These are phyloP conservation scores for Dispira simplex DNA, from an alignment of 192 early-diverging fungal genomes.

Conservation along the genomic window DNA sequence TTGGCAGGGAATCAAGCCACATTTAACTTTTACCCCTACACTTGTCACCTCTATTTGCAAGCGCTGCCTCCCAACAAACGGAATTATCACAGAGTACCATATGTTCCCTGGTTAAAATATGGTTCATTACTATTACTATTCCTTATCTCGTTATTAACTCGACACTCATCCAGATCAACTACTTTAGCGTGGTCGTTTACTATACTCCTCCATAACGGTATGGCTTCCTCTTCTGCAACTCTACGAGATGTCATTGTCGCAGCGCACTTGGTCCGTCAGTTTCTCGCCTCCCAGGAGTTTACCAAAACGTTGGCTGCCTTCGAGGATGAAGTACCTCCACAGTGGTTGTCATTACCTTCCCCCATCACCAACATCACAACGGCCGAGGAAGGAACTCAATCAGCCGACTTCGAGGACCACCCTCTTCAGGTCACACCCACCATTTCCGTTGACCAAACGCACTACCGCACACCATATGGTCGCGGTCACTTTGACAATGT, in stretches of 20 bases:
- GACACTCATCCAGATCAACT: too few relatives aligned
- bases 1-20: too few relatives aligned
- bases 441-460: not conserved
- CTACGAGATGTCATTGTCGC: not conserved
- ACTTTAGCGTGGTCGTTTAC: too few relatives aligned
- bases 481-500: not conserved
- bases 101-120: too few relatives aligned
- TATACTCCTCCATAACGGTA: too few relatives aligned
- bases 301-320: not conserved
- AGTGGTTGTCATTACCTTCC: not conserved
- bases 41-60: too few relatives aligned
- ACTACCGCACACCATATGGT: not conserved
- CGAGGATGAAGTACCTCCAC: not conserved
- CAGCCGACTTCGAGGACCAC: not conserved
- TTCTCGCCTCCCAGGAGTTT: not conserved
- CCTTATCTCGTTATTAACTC: too few relatives aligned
- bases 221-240: too few relatives aligned
- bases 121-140: too few relatives aligned
- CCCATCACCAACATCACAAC: not conserved
- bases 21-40: too few relatives aligned
- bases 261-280: not conserved
- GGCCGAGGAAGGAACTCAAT: not conserved
- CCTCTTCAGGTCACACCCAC: not conserved
- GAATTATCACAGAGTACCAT: too few relatives aligned
- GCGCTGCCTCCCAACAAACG: too few relatives aligned